Base-by-base conservation (phyloP, 768 basidiomycete species). In the Filobasidium floriforme region DNA sequence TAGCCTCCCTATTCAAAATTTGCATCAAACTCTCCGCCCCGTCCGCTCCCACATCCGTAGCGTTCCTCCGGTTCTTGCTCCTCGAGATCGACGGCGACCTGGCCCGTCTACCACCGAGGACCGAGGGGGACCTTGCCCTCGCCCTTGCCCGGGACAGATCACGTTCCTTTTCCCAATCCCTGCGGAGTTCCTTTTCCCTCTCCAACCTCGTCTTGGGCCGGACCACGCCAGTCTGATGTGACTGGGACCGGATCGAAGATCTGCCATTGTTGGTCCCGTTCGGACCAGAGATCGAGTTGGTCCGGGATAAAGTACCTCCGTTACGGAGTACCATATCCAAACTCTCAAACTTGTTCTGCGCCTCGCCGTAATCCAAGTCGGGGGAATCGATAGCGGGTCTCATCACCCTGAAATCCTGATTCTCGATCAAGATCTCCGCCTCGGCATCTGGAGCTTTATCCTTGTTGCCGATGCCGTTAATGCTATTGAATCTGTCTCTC, bases 41-140 rank as follows among this genome's bases (percentile, higher is more conserved):
- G 26, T 57, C 29, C 29, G 29, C 24, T 7, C 54, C 54, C 5
- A 57, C 54, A 15, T 57, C 54, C 54, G 5, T n/a, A 15, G 14
- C 54, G 6, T 24, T 22, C 54, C 54, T 24, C 29, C 54, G 22
- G 7, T 24, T 57, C 54, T 32, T 24, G 15, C 54, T 57, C 29
- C 54, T 57, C 24, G 54, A 57, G 54, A 57, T 57, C 54, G 54
- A 57, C 2, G 54, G 54, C 54, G 54, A 57, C 29, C 54, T 24
- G 5, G 29, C 54, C 29, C 54, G 2, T 15, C 54, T 57, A 1
- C 54, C 54, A 15, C 54, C 54, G 18, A 57, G 15, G 24, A 57
- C 54, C 12, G 54, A 57, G 12, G 54, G 54, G 15, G 54, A 57
- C 24, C 54, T 57, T n/a, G 54, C 54, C 54, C 54, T 57, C 29